These are phyloP conservation scores for Aspergillus asperescens DNA, from an alignment of 495 filamentous ascomycete genomes.

Conservation along the genomic window DNA sequence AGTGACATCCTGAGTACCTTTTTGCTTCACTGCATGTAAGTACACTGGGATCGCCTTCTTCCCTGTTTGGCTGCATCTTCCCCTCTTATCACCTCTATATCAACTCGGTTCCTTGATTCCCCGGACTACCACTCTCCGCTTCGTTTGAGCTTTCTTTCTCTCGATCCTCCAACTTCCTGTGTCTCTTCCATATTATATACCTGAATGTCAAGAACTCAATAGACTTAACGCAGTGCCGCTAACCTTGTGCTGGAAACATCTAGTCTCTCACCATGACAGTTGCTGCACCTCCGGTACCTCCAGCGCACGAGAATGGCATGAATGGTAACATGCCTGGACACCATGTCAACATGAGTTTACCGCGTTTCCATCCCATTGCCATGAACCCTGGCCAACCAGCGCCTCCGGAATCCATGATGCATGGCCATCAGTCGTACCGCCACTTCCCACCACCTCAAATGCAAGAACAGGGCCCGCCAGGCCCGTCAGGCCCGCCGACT, in stretches of 20 bases:
- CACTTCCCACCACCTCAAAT: conserved; percentile 33
- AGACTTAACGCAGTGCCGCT: conserved; percentile 10
- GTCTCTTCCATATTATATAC: conserved; percentile 11
- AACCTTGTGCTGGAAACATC: conserved; percentile 4
- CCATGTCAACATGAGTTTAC: conserved; percentile 34
- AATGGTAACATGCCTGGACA: conserved; percentile 27
- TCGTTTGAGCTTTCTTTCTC: neutral
- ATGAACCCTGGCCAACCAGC: conserved; percentile 41
- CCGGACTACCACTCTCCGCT: conserved; percentile 6
- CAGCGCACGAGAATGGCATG: conserved; percentile 35
- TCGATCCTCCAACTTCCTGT: too few relatives aligned
- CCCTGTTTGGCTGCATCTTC: conserved; percentile 3
- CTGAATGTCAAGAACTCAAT: conserved; percentile 5
- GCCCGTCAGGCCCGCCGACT: conserved; percentile 27
- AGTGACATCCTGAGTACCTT: conserved; percentile 12
- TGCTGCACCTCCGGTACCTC: conserved; percentile 38
- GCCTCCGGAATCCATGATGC: conserved; percentile 36
- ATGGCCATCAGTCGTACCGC: conserved; percentile 36
- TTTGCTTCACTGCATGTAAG: conserved; percentile 15
- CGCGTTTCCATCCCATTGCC: conserved; percentile 45
- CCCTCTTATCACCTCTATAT: conserved; percentile 1
- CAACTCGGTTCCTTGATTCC: conserved; percentile 13
- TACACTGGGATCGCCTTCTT: neutral
- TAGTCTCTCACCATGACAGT: conserved; percentile 32
- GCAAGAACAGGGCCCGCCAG: conserved; percentile 34